A percentile compares a stretch with the other conserved stretches of the same genome.
phyloP scores from a whole-genome alignment of 83 land plant genomes.

The Isoetes engelmannii region DNA sequence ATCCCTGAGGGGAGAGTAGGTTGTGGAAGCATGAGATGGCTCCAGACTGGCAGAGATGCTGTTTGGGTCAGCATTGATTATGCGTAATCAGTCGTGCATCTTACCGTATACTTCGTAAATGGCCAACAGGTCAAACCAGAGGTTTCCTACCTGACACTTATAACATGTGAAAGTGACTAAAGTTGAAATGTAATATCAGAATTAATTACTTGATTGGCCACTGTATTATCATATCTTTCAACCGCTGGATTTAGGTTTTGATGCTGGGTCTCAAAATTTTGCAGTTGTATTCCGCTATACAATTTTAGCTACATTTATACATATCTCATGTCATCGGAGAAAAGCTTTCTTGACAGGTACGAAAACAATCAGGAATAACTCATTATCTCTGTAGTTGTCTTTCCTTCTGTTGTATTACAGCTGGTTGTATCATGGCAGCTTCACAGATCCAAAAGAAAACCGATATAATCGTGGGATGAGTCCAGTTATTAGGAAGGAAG shows the following conservation, averaged over 20 bases:
- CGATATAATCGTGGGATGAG: conserved; percentile 84
- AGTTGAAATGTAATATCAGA: too few species aligned
- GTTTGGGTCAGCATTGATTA: too few species aligned
- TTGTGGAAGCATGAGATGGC: too few species aligned
- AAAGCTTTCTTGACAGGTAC: conserved; percentile 98
- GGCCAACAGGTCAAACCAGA: too few species aligned
- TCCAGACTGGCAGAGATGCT: too few species aligned
- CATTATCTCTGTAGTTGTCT: neutral
- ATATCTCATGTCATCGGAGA: conserved; percentile 70
- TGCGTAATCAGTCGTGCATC: too few species aligned
- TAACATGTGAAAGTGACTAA: too few species aligned
- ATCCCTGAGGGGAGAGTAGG: too few species aligned
- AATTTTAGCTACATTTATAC: conserved; percentile 75
- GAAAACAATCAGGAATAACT: conserved; percentile 6
- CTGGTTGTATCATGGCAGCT: conserved; percentile 37
- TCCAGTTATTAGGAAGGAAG: conserved; percentile 49
- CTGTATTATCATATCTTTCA: neutral
- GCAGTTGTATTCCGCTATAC: conserved; percentile 94
- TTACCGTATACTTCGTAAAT: too few species aligned
- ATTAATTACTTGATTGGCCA: too few species aligned
- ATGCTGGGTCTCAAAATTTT: conserved; percentile 1
- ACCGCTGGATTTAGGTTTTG: neutral
- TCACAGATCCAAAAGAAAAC: conserved; percentile 55
- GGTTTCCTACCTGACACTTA: too few species aligned
- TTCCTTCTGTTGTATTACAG: neutral